Conservation (phyloP, 768 basidiomycete genomes). For the Leccinellum luteum region DNA sequence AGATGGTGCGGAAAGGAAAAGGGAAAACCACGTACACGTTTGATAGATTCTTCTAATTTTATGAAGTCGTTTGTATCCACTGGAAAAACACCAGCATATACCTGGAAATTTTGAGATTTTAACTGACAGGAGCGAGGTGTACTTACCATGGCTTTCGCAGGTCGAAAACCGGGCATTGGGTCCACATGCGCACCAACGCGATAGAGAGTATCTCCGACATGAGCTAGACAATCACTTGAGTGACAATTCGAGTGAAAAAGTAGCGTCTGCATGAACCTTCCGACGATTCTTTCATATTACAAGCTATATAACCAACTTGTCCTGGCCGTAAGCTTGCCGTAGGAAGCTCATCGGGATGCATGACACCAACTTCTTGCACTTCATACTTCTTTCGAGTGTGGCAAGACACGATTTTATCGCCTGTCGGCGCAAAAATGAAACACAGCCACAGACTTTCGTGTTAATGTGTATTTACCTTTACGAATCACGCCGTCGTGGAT, state of each 20-base stretch:
- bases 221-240: constrained; percentile 48
- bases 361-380: constrained; percentile 81
- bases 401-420: constrained; percentile 86
- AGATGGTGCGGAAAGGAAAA: constrained; percentile 1
- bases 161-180: constrained; percentile 88
- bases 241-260: not conserved
- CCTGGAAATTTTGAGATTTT: constrained; percentile 42
- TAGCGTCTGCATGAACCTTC: constrained; percentile 57
- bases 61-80: constrained; percentile 87
- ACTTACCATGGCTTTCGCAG: constrained; percentile 87
- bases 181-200: constrained; percentile 70
- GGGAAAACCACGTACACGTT: constrained; percentile 52
- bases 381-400: constrained; percentile 88
- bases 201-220: constrained; percentile 92
- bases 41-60: constrained; percentile 95
- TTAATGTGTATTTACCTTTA: constrained; percentile 54
- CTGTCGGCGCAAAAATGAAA: constrained; percentile 36
- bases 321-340: constrained; percentile 66
- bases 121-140: not conserved
- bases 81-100: constrained; percentile 94
- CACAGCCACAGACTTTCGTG: not conserved
- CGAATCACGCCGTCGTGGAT: constrained; percentile 76
- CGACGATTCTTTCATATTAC: constrained; percentile 96
- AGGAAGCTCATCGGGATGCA: constrained; percentile 87
- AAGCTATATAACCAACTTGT: constrained; percentile 87